Percentiles rank a stretch among this genome's conserved stretches.
Conservation (phyloP, 495 filamentous ascomycete species). For the Pyrenopolyporus hunteri region DNA sequence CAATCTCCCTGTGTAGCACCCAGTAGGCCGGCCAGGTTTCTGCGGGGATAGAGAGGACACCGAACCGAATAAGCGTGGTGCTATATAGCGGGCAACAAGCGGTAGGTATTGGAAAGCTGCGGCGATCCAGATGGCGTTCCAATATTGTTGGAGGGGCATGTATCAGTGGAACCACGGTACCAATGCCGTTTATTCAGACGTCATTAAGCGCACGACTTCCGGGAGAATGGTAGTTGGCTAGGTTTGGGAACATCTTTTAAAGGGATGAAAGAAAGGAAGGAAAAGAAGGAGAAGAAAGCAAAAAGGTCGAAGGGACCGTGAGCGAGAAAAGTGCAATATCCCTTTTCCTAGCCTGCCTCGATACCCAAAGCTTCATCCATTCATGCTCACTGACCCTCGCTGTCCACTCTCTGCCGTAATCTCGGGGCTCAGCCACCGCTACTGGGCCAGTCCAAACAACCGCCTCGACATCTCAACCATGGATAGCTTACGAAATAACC, state of each 20-base stretch:
- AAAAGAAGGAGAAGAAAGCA: neutral
- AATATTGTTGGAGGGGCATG: constrained; percentile 22
- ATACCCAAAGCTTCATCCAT: too few species aligned
- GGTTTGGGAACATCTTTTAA: too few species aligned
- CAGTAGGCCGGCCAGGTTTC: constrained; percentile 29
- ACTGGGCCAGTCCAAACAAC: constrained; percentile 10
- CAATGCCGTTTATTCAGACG: constrained; percentile 33
- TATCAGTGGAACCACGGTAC: constrained; percentile 25
- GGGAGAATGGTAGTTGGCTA: neutral
- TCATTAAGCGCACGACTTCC: constrained; percentile 8
- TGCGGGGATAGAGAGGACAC: constrained; percentile 38
- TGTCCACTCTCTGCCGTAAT: neutral
- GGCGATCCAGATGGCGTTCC: constrained; percentile 33
- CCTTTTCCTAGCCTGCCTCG: too few species aligned
- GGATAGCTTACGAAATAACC: too few species aligned
- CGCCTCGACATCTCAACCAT: constrained; percentile 6
- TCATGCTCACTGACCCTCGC: neutral
- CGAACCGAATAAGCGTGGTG: constrained; percentile 15
- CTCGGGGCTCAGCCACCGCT: constrained; percentile 33
- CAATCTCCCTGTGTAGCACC: too few species aligned
- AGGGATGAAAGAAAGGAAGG: too few species aligned
- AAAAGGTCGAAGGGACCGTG: too few species aligned
- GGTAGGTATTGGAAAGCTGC: constrained; percentile 34
- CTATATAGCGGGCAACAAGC: constrained; percentile 29
- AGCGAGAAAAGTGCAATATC: neutral